These are phyloP conservation scores for Neotropicomus parvogracilis DNA, from an alignment of 1,284 basidiomycete genomes.

Conservation along the genomic window DNA sequence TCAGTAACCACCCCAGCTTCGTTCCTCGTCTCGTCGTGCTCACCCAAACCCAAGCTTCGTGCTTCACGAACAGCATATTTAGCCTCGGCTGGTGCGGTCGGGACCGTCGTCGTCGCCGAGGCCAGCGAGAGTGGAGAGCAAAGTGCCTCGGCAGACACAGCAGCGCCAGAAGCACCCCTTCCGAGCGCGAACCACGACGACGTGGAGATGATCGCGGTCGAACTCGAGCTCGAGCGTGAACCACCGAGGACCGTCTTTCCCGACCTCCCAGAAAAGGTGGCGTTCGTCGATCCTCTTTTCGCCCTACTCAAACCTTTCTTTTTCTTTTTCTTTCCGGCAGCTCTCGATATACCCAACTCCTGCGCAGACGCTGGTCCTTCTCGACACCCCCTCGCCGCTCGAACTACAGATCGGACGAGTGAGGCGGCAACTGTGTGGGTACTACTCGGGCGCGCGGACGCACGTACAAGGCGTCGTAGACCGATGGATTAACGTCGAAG, in stretches of 20 bases:
- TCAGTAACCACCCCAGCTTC: slow-evolving; percentile 11
- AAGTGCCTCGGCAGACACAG: slow-evolving; percentile 2
- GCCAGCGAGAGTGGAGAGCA: slow-evolving; percentile 3
- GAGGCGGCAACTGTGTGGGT: slow-evolving; percentile 53
- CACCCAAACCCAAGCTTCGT: slow-evolving; percentile 22
- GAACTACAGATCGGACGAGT: slow-evolving; percentile 68
- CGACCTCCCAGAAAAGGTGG: slow-evolving; percentile 28
- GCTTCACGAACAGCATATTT: slow-evolving; percentile 24
- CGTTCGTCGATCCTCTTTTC: neutral
- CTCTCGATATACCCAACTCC: slow-evolving; percentile 74
- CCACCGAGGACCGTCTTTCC: slow-evolving; percentile 13
- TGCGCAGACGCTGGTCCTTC: slow-evolving; percentile 59
- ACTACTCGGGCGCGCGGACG: slow-evolving; percentile 53
- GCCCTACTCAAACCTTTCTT: neutral
- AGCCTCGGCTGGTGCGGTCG: slow-evolving; percentile 16
- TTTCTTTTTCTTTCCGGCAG: slow-evolving; percentile 40
- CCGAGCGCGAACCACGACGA: neutral
- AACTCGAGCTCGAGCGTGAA: slow-evolving; percentile 4
- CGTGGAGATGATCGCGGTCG: slow-evolving; percentile 3
- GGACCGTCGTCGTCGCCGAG: slow-evolving; percentile 18
- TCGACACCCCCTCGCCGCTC: slow-evolving; percentile 69
- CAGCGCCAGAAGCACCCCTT: slow-evolving; percentile 1
- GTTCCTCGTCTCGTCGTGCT: neutral
- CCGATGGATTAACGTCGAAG: slow-evolving; percentile 79
- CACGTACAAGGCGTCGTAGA: slow-evolving; percentile 69